Percentiles rank a stretch among this genome's conserved stretches.
Conservation (phyloP, 1,284 basidiomycete species). For the Sporisorium scitamineum region DNA sequence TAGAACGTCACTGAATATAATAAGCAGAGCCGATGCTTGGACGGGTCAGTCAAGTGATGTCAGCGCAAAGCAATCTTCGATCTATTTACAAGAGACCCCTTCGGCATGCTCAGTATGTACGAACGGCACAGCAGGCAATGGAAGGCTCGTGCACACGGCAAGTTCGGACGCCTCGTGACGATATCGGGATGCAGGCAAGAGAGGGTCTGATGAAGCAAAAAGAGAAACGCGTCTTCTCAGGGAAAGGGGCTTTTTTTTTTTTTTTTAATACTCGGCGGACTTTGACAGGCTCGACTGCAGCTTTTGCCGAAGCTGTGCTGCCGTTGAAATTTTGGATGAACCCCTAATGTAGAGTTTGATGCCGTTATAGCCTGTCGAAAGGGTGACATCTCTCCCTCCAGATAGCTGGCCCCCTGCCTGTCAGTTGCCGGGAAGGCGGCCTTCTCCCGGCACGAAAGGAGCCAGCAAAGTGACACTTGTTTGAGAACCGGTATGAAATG, state of each 20-base stretch:
- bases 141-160: not conserved
- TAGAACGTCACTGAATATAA: slow-evolving; percentile 9
- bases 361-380: not conserved
- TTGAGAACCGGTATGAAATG: not conserved
- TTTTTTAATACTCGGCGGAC: slow-evolving; percentile 4
- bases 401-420: not conserved
- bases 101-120: not conserved
- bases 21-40: not conserved
- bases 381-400: not conserved
- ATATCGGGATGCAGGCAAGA: not conserved
- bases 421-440: too few relatives aligned
- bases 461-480: not conserved
- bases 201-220: not conserved
- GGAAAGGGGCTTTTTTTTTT: not conserved
- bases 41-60: not conserved
- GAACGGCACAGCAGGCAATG: not conserved
- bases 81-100: not conserved
- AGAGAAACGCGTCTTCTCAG: not conserved
- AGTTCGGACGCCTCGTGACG: not conserved
- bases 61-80: not conserved
- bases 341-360: slow-evolving; percentile 17
- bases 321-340: not conserved
- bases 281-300: slow-evolving; percentile 18
- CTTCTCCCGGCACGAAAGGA: not conserved
- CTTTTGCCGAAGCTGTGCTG: not conserved